phyloP scores from a whole-genome alignment of 805 yeast species.

The Schwanniomyces pseudopolymorphus region DNA sequence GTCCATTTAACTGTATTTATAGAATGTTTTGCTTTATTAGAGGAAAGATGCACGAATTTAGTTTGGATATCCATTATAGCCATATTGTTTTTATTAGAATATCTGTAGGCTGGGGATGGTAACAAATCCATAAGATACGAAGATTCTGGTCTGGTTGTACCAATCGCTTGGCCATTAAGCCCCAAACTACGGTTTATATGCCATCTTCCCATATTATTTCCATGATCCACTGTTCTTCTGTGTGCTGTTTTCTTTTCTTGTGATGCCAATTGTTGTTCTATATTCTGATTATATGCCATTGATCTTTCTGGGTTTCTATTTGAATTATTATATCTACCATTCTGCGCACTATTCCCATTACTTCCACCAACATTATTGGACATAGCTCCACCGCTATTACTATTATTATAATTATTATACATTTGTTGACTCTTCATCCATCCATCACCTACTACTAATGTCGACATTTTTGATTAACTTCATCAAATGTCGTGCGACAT shows the following conservation, averaged over 20 bases:
- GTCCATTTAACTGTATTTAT: slow-evolving; percentile 93
- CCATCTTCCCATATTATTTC: slow-evolving; percentile 70
- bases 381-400: neutral
- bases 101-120: slow-evolving; percentile 62
- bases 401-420: slow-evolving; percentile 7
- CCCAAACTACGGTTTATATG: slow-evolving; percentile 45
- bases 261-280: slow-evolving; percentile 43
- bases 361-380: slow-evolving; percentile 1
- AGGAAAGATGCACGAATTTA: slow-evolving; percentile 85
- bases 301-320: slow-evolving; percentile 15
- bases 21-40: slow-evolving; percentile 89
- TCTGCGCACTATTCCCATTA: slow-evolving; percentile 1
- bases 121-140: slow-evolving; percentile 61
- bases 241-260: slow-evolving; percentile 54
- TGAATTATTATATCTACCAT: slow-evolving; percentile 3
- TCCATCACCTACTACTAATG: neutral
- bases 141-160: slow-evolving; percentile 65
- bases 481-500: slow-evolving; percentile 1
- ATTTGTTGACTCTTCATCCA: neutral
- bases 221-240: slow-evolving; percentile 76
- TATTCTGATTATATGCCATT: slow-evolving; percentile 29
- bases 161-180: slow-evolving; percentile 43
- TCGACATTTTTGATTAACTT: slow-evolving; percentile 1
- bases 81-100: slow-evolving; percentile 29
- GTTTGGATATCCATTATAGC: slow-evolving; percentile 66